phyloP scores from a whole-genome alignment of 495 filamentous ascomycete species.

The Penicillium bovifimosum region DNA sequence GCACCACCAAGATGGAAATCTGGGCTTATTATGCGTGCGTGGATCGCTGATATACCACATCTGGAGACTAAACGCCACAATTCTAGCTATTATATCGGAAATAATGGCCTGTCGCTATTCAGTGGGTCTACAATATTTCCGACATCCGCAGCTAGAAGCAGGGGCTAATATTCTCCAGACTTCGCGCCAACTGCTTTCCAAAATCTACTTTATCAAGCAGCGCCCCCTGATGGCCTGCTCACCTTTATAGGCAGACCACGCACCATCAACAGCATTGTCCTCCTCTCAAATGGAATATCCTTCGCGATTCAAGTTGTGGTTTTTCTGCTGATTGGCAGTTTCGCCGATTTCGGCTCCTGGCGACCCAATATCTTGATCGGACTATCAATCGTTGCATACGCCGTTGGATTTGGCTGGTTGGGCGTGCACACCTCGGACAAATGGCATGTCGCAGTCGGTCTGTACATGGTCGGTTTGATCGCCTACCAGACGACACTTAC shows the following conservation, averaged over 20 bases:
- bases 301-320: conserved; percentile 59
- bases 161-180: conserved; percentile 25
- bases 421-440: conserved; percentile 51
- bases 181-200: conserved; percentile 64
- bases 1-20: conserved; percentile 53
- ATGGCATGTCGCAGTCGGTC: conserved; percentile 51
- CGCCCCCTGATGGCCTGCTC: conserved; percentile 43
- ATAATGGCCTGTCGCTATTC: conserved; percentile 62
- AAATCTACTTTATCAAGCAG: conserved; percentile 55
- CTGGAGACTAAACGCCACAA: conserved; percentile 15
- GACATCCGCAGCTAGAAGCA: not conserved
- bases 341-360: conserved; percentile 55
- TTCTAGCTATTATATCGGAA: conserved; percentile 57
- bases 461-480: conserved; percentile 61
- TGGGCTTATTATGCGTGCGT: conserved; percentile 59
- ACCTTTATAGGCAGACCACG: conserved; percentile 46
- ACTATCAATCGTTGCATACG: conserved; percentile 53
- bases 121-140: conserved; percentile 27
- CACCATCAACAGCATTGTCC: conserved; percentile 56
- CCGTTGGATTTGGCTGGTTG: conserved; percentile 59
- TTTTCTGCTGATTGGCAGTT: conserved; percentile 55
- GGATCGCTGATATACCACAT: not conserved
- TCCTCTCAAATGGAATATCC: conserved; percentile 57
- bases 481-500: conserved; percentile 62
- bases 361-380: conserved; percentile 57